Conservation (phyloP, 805 yeast species). For the Candida incommunis region DNA sequence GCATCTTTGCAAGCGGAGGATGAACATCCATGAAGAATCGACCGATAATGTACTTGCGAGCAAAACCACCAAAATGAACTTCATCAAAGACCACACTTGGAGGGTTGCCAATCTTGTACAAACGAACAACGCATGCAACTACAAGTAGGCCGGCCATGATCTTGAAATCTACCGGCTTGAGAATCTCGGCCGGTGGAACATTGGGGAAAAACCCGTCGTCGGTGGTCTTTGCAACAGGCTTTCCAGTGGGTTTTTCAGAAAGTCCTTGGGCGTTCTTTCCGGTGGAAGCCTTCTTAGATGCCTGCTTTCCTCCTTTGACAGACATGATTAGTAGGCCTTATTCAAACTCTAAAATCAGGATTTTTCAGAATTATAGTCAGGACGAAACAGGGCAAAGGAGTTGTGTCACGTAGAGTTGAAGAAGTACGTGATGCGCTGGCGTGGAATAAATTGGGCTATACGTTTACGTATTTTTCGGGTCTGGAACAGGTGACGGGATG, state of each 20-base stretch:
- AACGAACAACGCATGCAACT: conserved; percentile 45
- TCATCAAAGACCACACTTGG: conserved; percentile 83
- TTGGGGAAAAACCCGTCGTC: background rate
- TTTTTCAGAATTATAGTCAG: too few relatives aligned
- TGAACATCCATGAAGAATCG: conserved; percentile 56
- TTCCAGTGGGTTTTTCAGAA: background rate
- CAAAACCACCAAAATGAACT: conserved; percentile 94
- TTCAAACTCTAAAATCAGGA: too few relatives aligned
- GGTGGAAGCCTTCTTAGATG: background rate
- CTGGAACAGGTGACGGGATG: too few relatives aligned
- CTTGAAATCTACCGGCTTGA: conserved; percentile 4
- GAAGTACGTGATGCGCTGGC: too few relatives aligned
- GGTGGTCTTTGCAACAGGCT: background rate
- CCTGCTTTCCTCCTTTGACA: background rate
- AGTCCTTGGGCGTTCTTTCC: too few relatives aligned
- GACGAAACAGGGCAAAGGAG: too few relatives aligned
- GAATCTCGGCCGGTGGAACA: background rate
- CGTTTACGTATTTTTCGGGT: too few relatives aligned
- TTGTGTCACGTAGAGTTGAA: too few relatives aligned
- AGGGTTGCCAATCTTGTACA: conserved; percentile 50
- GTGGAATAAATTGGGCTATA: too few relatives aligned
- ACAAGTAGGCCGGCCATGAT: conserved; percentile 27
- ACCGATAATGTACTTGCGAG: conserved; percentile 58
- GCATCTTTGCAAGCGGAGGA: conserved; percentile 55
- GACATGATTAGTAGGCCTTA: too few relatives aligned